Percentiles rank a stretch among this genome's conserved stretches.
Conservation (phyloP, 495 filamentous ascomycete species). For the Parachaetomium inaequale region DNA sequence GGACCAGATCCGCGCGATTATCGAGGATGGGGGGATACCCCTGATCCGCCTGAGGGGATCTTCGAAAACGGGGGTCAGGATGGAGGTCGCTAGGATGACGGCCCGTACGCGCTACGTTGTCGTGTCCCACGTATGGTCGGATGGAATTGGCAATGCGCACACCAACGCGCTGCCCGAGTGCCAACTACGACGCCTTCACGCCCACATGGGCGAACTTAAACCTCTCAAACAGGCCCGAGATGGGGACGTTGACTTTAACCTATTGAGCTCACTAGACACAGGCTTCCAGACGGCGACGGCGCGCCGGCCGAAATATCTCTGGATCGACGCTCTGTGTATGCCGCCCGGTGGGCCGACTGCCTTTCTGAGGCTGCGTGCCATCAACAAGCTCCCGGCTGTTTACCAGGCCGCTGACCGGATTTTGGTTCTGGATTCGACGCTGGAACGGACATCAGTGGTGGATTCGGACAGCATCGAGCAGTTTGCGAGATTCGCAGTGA, state of each 20-base stretch:
- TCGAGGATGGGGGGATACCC: constrained; percentile 22
- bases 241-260: constrained; percentile 11
- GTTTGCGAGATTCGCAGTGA: constrained; percentile 21
- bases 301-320: constrained; percentile 19
- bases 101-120: constrained; percentile 20
- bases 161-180: constrained; percentile 27
- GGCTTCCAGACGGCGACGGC: constrained; percentile 18
- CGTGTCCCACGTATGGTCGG: constrained; percentile 26
- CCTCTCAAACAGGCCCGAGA: constrained; percentile 4
- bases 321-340: constrained; percentile 29
- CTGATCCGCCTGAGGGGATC: constrained; percentile 16
- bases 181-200: constrained; percentile 22
- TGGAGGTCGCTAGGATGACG: constrained; percentile 20
- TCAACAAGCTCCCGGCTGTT: constrained; percentile 26
- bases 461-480: constrained; percentile 21
- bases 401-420: constrained; percentile 25
- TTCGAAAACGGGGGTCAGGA: constrained; percentile 5
- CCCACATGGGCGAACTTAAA: constrained; percentile 15
- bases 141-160: constrained; percentile 18
- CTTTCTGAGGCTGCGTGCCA: constrained; percentile 17
- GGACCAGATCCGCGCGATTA: constrained; percentile 22
- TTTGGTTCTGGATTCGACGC: constrained; percentile 20
- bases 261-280: constrained; percentile 20
- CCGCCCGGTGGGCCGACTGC: constrained; percentile 10
- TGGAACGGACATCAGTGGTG: constrained; percentile 19